Evolutionary conservation across 1,139 yeast species (phyloP), one percentile per base, ranked within the genome.

Genomic region (Debaryomyces singareniensis): DNA sequence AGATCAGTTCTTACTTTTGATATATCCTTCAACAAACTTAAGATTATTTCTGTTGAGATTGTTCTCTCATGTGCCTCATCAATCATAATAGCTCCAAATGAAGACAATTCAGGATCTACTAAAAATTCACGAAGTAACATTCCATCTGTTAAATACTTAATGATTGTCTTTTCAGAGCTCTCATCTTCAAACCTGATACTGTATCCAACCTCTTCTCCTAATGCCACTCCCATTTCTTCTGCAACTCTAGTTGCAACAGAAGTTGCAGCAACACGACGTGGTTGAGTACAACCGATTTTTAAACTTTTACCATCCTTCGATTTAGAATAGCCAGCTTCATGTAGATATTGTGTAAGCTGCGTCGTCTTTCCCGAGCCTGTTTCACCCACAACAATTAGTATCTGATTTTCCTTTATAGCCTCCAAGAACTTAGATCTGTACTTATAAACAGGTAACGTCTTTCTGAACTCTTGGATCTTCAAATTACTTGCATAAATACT

Each of bases 1-100:
- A 93, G 59, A 38, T 84, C 93, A 0, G 77, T 71, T 28, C 96
- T 61, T 24, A 68, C 64, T 11, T 63, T 58, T 3, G 76, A 58
- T 4, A 89, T 71, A 35, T 82, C 91, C 45, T 87, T 87, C 20
- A 91, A 58, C 22, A 91, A 62, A 3, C 95, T 94, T 29, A 91
- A 61, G 13, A 89, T 51, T n/a, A 91, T 76, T 54, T 91, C 98
- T 0, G 97, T 89, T n/a, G 85, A 79, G 16, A 89, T 58, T 0
- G 97, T 89, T 34, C 98, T 70, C 52, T 91, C 98, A 50, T 91
- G 98, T 0, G 98, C 97, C 57, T 91, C 98, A 56, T 91, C 98
- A 40, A 91, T 83, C 82, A 91, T 86, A 32, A 91, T 61, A 0
- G 84, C 94, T 2, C 91, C 75, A 49, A 87, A 89, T 3, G 61